These are phyloP conservation scores for Sabuloglossum arenarium DNA, from an alignment of 495 filamentous ascomycete genomes.

Conservation along the genomic window DNA sequence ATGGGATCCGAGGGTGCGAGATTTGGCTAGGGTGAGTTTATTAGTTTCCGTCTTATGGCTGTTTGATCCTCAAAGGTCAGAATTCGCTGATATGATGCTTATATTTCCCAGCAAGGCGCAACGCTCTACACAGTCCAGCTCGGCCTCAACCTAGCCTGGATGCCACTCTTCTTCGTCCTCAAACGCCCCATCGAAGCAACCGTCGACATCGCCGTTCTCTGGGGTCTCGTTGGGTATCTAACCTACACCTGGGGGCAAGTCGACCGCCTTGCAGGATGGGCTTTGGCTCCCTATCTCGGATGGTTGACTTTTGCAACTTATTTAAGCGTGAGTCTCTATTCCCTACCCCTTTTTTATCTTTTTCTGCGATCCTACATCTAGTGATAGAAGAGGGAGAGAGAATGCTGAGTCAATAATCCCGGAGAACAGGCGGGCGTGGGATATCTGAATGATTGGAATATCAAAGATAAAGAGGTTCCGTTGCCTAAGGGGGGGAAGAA, in stretches of 20 bases:
- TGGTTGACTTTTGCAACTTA: neutral
- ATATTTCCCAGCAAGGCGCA: constrained; percentile 29
- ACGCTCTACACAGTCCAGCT: constrained; percentile 73
- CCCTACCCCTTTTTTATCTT: neutral
- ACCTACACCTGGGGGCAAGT: constrained; percentile 53
- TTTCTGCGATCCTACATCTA: no score
- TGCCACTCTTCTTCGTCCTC: constrained; percentile 76
- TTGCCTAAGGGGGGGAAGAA: no score
- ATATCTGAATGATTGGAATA: constrained; percentile 58
- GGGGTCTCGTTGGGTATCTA: constrained; percentile 45
- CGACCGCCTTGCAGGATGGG: constrained; percentile 49
- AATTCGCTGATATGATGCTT: no score
- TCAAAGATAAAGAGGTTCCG: constrained; percentile 17
- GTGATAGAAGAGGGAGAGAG: neutral
- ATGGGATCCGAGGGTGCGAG: constrained; percentile 17
- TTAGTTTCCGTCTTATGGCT: no score
- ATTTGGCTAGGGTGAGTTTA: constrained; percentile 25
- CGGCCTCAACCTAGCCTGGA: constrained; percentile 68
- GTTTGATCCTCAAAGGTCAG: no score
- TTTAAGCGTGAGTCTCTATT: neutral
- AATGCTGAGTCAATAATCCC: neutral
- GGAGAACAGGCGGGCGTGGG: constrained; percentile 43
- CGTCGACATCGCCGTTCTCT: constrained; percentile 50
- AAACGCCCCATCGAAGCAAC: constrained; percentile 51
- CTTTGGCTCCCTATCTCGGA: no score